Evolutionary conservation across 495 filamentous ascomycete species (phyloP).

Genomic region (Margaritispora aquatica): DNA sequence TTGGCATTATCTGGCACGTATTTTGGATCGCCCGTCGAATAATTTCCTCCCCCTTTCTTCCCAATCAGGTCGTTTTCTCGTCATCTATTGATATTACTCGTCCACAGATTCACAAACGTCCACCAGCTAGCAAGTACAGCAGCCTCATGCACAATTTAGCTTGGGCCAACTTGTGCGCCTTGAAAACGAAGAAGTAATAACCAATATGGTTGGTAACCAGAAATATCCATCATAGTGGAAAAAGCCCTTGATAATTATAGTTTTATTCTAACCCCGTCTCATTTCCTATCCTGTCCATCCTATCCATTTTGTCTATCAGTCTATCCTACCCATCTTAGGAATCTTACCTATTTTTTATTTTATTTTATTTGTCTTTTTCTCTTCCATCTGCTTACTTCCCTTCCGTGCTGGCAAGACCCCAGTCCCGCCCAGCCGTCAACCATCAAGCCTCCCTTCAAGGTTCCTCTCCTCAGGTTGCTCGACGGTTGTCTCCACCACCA

Average conservation of each 20-base stretch:
- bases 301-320: too few species aligned
- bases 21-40: conserved; percentile 2
- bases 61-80: conserved; percentile 2
- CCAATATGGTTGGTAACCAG: neutral
- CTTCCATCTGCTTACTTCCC: conserved; percentile 7
- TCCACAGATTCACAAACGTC: neutral
- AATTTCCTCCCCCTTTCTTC: conserved; percentile 1
- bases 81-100: neutral
- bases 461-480: neutral
- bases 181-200: neutral
- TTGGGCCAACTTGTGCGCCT: conserved; percentile 5
- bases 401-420: conserved; percentile 1
- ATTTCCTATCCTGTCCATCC: too few species aligned
- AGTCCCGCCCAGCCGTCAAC: conserved; percentile 16
- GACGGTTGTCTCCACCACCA: neutral
- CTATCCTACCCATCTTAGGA: conserved; percentile 8
- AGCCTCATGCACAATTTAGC: neutral
- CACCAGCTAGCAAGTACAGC: neutral
- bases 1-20: too few species aligned
- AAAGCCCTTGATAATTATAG: conserved; percentile 1
- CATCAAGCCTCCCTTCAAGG: conserved; percentile 6
- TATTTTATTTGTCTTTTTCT: conserved; percentile 22
- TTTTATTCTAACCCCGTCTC: neutral
- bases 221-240: neutral
- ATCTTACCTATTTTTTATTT: too few species aligned